Conservation (phyloP, 805 yeast species). For the Candida dajiaensis region DNA sequence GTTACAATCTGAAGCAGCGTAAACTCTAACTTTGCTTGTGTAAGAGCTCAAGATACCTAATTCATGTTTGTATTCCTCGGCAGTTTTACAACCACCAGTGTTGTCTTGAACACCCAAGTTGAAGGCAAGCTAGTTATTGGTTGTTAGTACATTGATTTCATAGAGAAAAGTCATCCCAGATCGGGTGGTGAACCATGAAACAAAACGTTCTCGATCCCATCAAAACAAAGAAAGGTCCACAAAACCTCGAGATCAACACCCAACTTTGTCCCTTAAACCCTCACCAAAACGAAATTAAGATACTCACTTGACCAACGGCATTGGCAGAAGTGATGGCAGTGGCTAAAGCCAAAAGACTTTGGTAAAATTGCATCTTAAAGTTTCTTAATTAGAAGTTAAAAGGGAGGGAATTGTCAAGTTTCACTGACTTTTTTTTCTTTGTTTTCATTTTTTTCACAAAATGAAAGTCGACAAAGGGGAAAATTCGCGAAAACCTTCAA, state of each 20-base stretch:
- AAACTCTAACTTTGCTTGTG: constrained; percentile 69
- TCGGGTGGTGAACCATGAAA: neutral
- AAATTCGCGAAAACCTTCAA: neutral
- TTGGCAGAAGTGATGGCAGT: neutral
- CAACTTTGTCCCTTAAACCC: too few relatives aligned
- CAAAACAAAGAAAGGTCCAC: neutral
- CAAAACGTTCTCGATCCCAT: neutral
- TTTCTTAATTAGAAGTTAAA: neutral
- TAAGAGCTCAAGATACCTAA: constrained; percentile 52
- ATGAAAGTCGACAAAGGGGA: too few relatives aligned
- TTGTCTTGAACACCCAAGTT: constrained; percentile 80
- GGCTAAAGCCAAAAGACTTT: neutral
- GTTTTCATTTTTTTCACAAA: neutral
- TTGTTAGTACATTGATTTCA: neutral
- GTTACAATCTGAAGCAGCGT: constrained; percentile 92
- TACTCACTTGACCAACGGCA: neutral
- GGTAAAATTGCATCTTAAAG: neutral
- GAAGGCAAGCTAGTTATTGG: constrained; percentile 53
- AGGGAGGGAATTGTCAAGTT: neutral
- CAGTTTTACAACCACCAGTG: constrained; percentile 69
- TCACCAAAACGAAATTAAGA: too few relatives aligned
- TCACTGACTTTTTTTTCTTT: neutral
- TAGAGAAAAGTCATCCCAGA: too few relatives aligned
- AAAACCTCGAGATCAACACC: neutral
- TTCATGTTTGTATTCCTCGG: constrained; percentile 66